These are phyloP conservation scores for Hygrocybe coccinea DNA, from an alignment of 768 basidiomycete species.

Conservation along the genomic window DNA sequence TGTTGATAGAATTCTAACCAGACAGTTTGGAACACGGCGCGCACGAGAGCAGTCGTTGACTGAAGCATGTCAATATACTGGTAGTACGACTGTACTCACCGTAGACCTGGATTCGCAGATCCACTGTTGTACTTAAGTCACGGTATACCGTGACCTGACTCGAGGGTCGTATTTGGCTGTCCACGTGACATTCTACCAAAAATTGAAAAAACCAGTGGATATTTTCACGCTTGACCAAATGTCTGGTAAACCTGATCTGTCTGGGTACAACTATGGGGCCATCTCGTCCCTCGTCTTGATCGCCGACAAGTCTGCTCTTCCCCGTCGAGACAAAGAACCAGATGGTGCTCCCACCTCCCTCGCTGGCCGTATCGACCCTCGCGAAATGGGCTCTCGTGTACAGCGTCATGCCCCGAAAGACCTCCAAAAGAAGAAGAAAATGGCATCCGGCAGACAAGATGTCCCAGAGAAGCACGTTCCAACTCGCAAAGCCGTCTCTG, in stretches of 20 bases:
- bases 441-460: slow-evolving; percentile 58
- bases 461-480: slow-evolving; percentile 49
- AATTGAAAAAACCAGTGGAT: no score
- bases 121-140: no score
- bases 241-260: slow-evolving; percentile 66
- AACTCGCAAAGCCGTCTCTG: slow-evolving; percentile 58
- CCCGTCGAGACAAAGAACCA: slow-evolving; percentile 89
- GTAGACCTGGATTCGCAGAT: no score
- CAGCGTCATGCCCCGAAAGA: slow-evolving; percentile 80
- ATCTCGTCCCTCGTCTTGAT: slow-evolving; percentile 93
- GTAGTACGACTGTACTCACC: no score
- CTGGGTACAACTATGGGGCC: slow-evolving; percentile 92
- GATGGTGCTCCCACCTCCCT: slow-evolving; percentile 94
- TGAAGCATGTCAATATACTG: no score
- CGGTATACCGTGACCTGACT: no score
- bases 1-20: neutral
- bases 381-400: slow-evolving; percentile 92
- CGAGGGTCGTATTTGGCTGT: no score
- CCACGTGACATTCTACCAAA: no score
- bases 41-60: no score
- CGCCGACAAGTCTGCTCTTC: slow-evolving; percentile 77
- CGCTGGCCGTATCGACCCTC: slow-evolving; percentile 81
- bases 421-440: slow-evolving; percentile 90
- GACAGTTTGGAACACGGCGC: neutral
- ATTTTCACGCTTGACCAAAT: no score